Evolutionary conservation across 2,329 filamentous ascomycete genomes (phyloP).

Genomic region (Penicillium italicum): DNA sequence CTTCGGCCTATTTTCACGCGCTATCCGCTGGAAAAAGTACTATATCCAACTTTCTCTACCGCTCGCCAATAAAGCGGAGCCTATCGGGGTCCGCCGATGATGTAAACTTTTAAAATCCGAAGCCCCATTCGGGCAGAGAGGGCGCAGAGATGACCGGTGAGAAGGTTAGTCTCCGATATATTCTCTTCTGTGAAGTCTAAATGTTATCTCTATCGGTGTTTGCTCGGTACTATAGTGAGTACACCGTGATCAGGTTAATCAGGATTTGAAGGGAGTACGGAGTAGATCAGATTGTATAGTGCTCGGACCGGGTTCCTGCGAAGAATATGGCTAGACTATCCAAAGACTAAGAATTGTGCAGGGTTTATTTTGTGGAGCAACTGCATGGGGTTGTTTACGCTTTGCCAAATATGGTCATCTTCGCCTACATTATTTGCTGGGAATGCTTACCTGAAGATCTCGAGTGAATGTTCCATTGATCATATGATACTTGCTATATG

Average conservation of each 20-base stretch:
- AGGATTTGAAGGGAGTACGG: not conserved
- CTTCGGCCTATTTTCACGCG: slow-evolving; percentile 13
- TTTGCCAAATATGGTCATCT: not conserved
- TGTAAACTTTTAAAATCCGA: not conserved
- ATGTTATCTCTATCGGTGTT: not conserved
- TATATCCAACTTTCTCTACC: slow-evolving; percentile 8
- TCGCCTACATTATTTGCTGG: not conserved
- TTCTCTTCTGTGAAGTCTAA: slow-evolving; percentile 13
- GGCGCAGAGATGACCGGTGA: not conserved
- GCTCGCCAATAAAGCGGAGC: slow-evolving; percentile 14
- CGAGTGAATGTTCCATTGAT: not conserved
- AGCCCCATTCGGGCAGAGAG: not conserved
- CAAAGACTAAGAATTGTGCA: not conserved
- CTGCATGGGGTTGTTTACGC: not conserved
- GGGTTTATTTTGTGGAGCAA: slow-evolving; percentile 7
- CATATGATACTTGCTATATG: not conserved
- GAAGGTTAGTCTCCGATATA: slow-evolving; percentile 10
- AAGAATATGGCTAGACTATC: not conserved
- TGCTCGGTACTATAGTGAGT: not conserved
- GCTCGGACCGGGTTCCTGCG: slow-evolving; percentile 12
- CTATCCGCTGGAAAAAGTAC: slow-evolving; percentile 15
- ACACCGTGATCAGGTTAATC: not conserved
- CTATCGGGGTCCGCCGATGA: not conserved
- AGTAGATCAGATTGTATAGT: slow-evolving; percentile 2
- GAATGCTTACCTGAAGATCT: not conserved